A percentile compares a stretch with the other conserved stretches of the same genome.
phyloP scores from a whole-genome alignment of 2,329 filamentous ascomycete species.

The Colletotrichum sp. region DNA sequence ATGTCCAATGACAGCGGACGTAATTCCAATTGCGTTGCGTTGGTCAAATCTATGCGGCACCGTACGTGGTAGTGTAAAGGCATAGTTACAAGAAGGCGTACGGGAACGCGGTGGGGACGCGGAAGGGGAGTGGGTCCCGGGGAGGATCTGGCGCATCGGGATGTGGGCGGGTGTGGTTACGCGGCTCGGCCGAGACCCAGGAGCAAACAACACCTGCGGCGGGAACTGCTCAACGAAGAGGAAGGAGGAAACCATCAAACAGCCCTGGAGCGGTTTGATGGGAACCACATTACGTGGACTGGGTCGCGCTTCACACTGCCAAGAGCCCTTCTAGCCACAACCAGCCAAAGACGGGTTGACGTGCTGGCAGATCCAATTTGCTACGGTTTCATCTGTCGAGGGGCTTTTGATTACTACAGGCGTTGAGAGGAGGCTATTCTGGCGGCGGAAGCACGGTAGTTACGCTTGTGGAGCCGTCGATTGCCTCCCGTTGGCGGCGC shows the following conservation, averaged over 20 bases:
- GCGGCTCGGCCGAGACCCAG: slow-evolving; percentile 10
- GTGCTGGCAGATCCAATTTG: neutral
- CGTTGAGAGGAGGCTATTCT: neutral
- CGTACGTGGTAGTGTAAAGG: neutral
- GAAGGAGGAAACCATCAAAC: neutral
- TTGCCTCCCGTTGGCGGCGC: neutral
- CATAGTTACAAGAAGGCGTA: neutral
- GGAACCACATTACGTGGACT: neutral
- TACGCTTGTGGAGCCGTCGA: neutral
- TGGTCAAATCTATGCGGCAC: neutral
- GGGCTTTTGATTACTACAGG: neutral
- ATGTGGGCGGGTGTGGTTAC: slow-evolving; percentile 15
- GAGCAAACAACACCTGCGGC: neutral
- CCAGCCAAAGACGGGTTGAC: neutral
- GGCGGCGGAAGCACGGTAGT: neutral
- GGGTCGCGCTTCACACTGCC: neutral
- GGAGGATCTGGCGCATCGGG: neutral
- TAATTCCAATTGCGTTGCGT: slow-evolving; percentile 8
- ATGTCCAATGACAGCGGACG: neutral
- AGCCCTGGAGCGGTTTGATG: neutral
- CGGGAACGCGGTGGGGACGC: neutral
- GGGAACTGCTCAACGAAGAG: neutral
- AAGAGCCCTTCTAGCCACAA: neutral
- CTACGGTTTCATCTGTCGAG: slow-evolving; percentile 1
- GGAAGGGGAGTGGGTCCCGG: neutral